These are phyloP conservation scores for Toxoplasma gondii DNA, from an alignment of 169 alveolate species.

Conservation along the genomic window DNA sequence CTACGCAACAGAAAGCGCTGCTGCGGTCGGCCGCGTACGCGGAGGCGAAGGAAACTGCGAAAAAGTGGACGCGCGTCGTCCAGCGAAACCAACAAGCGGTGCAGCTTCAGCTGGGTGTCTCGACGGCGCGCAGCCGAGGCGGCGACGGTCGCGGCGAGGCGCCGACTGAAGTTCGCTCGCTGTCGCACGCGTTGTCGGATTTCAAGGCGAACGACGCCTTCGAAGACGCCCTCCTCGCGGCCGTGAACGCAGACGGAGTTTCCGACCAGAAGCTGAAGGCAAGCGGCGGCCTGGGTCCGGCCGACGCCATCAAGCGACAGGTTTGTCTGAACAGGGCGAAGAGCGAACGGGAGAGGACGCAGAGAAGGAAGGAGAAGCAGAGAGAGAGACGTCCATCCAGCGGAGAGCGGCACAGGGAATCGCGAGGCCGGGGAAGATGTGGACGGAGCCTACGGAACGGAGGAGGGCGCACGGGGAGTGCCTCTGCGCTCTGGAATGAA, in stretches of 20 bases:
- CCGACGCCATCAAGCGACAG: slow-evolving; percentile 7
- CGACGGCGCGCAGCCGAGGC: slow-evolving; percentile 2
- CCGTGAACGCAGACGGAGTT: slow-evolving; percentile 26
- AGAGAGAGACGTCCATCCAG: no score
- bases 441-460: no score
- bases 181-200: background rate
- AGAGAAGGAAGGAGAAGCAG: no score
- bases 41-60: background rate
- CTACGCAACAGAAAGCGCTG: background rate
- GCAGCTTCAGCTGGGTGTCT: slow-evolving; percentile 32
- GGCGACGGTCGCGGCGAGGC: background rate
- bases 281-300: background rate
- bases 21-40: background rate
- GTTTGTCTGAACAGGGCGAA: background rate
- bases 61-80: background rate
- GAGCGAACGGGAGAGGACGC: no score
- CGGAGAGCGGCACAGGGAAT: no score
- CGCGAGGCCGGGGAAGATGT: no score
- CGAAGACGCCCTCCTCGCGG: slow-evolving; percentile 37
- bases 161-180: background rate
- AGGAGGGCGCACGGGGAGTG: no score
- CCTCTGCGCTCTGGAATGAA: no score
- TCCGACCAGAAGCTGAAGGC: background rate
- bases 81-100: slow-evolving; percentile 12
- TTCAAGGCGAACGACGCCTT: slow-evolving; percentile 26